Percentiles rank a stretch among this genome's conserved stretches.
These are phyloP conservation scores for Wakefieldia striispora DNA, from an alignment of 768 basidiomycete species.

Conservation along the genomic window DNA sequence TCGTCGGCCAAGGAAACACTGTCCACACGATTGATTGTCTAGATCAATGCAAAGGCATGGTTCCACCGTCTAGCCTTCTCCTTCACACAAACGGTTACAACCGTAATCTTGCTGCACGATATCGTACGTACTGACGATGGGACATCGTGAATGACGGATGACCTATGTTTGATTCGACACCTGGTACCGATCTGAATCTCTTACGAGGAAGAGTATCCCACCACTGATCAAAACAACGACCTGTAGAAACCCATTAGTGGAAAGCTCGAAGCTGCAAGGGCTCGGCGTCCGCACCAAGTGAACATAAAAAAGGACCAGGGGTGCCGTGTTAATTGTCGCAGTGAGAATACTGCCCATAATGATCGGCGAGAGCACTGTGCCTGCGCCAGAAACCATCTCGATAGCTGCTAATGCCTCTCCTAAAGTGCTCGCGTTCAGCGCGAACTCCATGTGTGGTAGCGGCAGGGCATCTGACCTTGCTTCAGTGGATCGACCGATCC, in stretches of 20 bases:
- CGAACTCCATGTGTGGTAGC: no score
- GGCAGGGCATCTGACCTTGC: slow-evolving; percentile 20
- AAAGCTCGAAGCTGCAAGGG: not conserved
- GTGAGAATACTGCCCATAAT: slow-evolving; percentile 31
- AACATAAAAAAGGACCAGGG: slow-evolving; percentile 24
- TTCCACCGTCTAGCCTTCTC: no score
- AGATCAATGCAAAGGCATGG: no score
- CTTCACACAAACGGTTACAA: no score
- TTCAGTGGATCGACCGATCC: slow-evolving; percentile 27
- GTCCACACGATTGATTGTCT: no score
- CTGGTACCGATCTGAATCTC: slow-evolving; percentile 21
- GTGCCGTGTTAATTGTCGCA: slow-evolving; percentile 18
- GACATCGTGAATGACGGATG: no score
- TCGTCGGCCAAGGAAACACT: no score
- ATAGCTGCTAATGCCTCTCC: slow-evolving; percentile 30
- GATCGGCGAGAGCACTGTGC: slow-evolving; percentile 24
- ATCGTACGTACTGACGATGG: not conserved
- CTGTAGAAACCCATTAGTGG: slow-evolving; percentile 12
- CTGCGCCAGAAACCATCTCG: slow-evolving; percentile 25
- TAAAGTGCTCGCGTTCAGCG: not conserved
- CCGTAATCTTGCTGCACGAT: no score
- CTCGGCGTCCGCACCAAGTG: slow-evolving; percentile 16
- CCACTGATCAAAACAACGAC: slow-evolving; percentile 14
- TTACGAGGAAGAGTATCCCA: slow-evolving; percentile 22
- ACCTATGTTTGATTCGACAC: slow-evolving; percentile 6